Conservation (phyloP, 148 eudicot genomes). For the Camellia lanceoleosa region DNA sequence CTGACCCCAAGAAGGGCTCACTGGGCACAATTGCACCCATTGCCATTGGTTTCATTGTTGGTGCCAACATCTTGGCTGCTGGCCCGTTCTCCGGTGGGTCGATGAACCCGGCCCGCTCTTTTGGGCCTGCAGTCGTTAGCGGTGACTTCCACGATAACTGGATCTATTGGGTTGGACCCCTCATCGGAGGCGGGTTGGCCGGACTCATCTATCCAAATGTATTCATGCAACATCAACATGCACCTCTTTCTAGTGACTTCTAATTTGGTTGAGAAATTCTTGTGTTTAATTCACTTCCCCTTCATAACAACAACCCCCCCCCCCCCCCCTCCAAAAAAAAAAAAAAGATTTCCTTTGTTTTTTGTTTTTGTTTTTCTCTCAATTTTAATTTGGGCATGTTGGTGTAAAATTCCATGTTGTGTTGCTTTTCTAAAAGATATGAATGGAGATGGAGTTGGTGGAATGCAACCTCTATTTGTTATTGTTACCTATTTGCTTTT, state of each 20-base stretch:
- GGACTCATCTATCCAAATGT: slow-evolving; percentile 63
- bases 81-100: slow-evolving; percentile 92
- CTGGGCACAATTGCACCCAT: slow-evolving; percentile 75
- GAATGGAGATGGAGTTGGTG: slow-evolving; percentile 2
- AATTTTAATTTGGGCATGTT: slow-evolving; percentile 14
- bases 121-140: slow-evolving; percentile 80
- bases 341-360: neutral
- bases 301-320: slow-evolving; percentile 9
- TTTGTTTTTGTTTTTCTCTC: neutral
- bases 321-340: no score
- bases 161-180: slow-evolving; percentile 94
- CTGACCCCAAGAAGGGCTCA: slow-evolving; percentile 81
- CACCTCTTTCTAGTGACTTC: slow-evolving; percentile 34
- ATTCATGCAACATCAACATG: slow-evolving; percentile 47
- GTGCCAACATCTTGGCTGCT: slow-evolving; percentile 83
- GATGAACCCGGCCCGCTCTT: slow-evolving; percentile 88
- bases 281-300: neutral
- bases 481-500: neutral
- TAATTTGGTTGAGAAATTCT: slow-evolving; percentile 15
- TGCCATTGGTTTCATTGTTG: slow-evolving; percentile 84
- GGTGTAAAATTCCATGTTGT: slow-evolving; percentile 11
- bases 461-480: neutral
- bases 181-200: slow-evolving; percentile 81
- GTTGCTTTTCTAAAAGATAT: neutral
- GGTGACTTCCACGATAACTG: slow-evolving; percentile 61